Evolutionary conservation across 306 rosid genomes (phyloP).

Genomic region (Fagus sylvatica): DNA sequence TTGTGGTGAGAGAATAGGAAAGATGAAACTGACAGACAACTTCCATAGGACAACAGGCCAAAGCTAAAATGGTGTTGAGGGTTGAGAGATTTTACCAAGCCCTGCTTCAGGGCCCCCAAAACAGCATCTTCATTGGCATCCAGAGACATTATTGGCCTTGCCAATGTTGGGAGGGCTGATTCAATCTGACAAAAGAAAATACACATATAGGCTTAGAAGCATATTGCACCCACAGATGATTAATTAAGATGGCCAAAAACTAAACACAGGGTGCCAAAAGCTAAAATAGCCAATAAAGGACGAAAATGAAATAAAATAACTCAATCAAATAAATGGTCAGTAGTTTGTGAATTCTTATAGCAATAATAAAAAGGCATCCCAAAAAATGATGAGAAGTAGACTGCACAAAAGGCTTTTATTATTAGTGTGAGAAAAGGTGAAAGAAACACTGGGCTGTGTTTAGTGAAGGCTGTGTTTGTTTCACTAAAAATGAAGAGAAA

Average conservation of each 20-base stretch:
- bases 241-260: background rate
- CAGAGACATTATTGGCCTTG: conserved; percentile 97
- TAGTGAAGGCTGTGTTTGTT: background rate
- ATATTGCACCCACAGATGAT: conserved; percentile 10
- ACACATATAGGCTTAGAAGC: conserved; percentile 20
- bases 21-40: background rate
- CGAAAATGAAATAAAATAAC: background rate
- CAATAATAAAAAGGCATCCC: background rate
- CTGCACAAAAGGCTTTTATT: background rate
- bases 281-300: background rate
- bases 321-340: background rate
- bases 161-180: conserved; percentile 92
- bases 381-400: background rate
- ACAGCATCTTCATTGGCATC: conserved; percentile 99
- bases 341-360: background rate
- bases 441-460: background rate
- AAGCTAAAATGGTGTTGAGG: background rate
- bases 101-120: conserved; percentile 87
- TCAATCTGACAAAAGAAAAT: conserved; percentile 66
- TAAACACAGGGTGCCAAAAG: background rate
- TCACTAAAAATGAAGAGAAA: background rate
- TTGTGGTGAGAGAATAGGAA: background rate
- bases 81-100: conserved; percentile 58
- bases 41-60: background rate
- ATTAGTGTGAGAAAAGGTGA: background rate